Conservation (phyloP, 2,329 filamentous ascomycete species). For the Neonectria neomacrospora region DNA sequence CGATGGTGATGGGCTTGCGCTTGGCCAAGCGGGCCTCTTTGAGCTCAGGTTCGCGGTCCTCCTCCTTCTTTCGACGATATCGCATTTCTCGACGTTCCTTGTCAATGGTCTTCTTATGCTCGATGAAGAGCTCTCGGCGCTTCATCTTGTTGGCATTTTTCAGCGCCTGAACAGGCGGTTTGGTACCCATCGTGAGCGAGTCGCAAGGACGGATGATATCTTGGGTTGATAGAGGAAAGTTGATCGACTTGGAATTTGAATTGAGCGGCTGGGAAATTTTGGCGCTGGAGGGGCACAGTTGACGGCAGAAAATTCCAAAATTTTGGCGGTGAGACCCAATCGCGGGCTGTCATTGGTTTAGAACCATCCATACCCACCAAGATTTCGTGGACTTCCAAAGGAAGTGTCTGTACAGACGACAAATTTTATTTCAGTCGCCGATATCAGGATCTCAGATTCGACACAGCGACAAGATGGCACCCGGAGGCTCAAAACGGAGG, state of each 20-base stretch:
- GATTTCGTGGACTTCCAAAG: conserved; percentile 29
- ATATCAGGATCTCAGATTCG: conserved; percentile 23
- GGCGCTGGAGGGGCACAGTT: conserved; percentile 30
- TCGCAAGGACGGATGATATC: conserved; percentile 14
- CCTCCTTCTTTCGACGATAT: conserved; percentile 83
- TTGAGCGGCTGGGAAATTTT: conserved; percentile 29
- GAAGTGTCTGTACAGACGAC: conserved; percentile 26
- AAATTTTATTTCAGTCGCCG: conserved; percentile 32
- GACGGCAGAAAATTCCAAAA: conserved; percentile 50
- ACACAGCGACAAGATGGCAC: conserved; percentile 54
- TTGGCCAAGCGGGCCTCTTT: conserved; percentile 77
- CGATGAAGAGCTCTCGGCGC: conserved; percentile 80
- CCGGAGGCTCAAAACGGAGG: conserved; percentile 65
- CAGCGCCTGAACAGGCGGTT: conserved; percentile 51
- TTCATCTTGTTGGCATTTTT: conserved; percentile 80
- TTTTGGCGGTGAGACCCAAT: conserved; percentile 52
- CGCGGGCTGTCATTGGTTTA: conserved; percentile 37
- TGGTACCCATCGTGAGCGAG: conserved; percentile 46
- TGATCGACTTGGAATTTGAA: conserved; percentile 17
- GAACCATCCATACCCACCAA: conserved; percentile 18
- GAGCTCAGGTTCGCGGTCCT: conserved; percentile 83
- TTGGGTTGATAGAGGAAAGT: neutral
- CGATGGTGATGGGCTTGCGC: conserved; percentile 84
- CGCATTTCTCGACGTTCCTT: conserved; percentile 80
- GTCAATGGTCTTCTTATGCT: conserved; percentile 81